These are phyloP conservation scores for Selenicereus undatus DNA, from an alignment of 148 eudicot species.

Conservation along the genomic window DNA sequence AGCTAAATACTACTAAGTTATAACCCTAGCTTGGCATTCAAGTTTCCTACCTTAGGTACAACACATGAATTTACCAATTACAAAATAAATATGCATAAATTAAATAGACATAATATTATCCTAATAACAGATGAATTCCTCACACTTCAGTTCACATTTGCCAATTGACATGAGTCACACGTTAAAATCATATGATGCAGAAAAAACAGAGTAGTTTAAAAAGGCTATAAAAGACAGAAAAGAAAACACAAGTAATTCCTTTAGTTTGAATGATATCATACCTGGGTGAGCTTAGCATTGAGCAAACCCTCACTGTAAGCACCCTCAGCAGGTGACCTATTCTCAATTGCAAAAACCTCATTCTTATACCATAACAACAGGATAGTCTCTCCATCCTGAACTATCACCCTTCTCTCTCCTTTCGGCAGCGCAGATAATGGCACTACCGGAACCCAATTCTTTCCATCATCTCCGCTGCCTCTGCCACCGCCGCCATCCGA, in stretches of 20 bases:
- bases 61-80: too few species aligned
- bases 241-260: background rate
- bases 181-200: background rate
- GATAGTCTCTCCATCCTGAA: slow-evolving; percentile 79
- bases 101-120: too few species aligned
- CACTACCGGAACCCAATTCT: slow-evolving; percentile 92
- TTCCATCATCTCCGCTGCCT: slow-evolving; percentile 13
- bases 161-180: too few species aligned
- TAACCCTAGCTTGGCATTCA: too few species aligned
- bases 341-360: slow-evolving; percentile 77
- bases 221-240: background rate
- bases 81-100: too few species aligned
- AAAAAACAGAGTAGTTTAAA: background rate
- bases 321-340: slow-evolving; percentile 95
- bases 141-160: too few species aligned
- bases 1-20: too few species aligned
- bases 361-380: slow-evolving; percentile 82
- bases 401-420: slow-evolving; percentile 90
- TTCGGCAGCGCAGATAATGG: slow-evolving; percentile 79
- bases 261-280: slow-evolving; percentile 10
- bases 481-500: slow-evolving; percentile 13
- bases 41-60: too few species aligned
- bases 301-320: slow-evolving; percentile 90
- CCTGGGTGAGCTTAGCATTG: slow-evolving; percentile 97
- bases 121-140: too few species aligned